Percentiles rank a stretch among this genome's conserved stretches.
These are phyloP conservation scores for Beauveria sp. DNA, from an alignment of 2,329 filamentous ascomycete species.

Conservation along the genomic window DNA sequence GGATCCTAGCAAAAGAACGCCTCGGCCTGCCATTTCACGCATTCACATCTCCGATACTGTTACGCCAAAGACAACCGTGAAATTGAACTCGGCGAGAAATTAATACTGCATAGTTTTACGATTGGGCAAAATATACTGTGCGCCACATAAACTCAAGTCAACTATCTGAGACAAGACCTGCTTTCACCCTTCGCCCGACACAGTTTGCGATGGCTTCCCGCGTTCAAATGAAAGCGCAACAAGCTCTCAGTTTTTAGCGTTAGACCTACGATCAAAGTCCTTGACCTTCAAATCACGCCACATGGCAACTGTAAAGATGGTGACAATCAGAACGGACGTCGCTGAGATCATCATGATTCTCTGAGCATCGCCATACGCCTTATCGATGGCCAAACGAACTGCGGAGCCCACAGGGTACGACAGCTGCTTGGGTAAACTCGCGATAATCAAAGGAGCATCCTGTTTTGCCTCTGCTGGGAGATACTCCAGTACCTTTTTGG, in stretches of 20 bases:
- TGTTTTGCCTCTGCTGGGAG: not conserved
- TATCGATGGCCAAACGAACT: not conserved
- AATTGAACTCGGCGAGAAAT: too few relatives aligned
- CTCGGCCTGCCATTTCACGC: too few relatives aligned
- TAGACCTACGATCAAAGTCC: not conserved
- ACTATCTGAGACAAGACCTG: too few relatives aligned
- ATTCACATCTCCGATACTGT: too few relatives aligned
- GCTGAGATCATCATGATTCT: slow-evolving; percentile 6
- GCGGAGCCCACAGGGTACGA: not conserved
- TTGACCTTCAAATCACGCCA: slow-evolving; percentile 8
- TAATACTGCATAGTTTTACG: too few relatives aligned
- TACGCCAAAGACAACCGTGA: too few relatives aligned
- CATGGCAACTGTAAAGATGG: not conserved
- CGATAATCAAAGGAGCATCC: not conserved
- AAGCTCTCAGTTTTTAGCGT: not conserved
- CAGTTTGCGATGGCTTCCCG: too few relatives aligned
- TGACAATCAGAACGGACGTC: not conserved
- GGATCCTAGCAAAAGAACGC: too few relatives aligned
- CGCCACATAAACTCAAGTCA: too few relatives aligned
- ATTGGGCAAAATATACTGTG: too few relatives aligned
- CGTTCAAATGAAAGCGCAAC: not conserved
- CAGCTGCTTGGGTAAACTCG: not conserved
- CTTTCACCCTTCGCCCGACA: too few relatives aligned
- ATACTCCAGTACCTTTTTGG: not conserved
- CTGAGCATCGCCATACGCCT: slow-evolving; percentile 1